Evolutionary conservation across 1,284 basidiomycete species (phyloP).

Genomic region (Porogramme epimiltina): DNA sequence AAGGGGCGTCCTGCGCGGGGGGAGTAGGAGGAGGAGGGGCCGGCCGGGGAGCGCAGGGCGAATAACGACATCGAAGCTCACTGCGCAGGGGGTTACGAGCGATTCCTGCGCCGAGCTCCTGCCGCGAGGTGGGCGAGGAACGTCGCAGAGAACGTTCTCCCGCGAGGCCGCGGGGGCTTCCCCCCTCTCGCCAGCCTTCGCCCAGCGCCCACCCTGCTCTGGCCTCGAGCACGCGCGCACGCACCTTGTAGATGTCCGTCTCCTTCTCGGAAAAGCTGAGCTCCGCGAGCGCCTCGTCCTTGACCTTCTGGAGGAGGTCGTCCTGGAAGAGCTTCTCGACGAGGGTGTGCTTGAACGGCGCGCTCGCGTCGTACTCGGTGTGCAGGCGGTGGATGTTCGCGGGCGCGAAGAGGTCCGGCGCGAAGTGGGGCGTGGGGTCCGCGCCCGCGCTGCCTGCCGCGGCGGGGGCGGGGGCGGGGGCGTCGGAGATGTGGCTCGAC

Average conservation of each 20-base stretch:
- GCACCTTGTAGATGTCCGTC: constrained; percentile 97
- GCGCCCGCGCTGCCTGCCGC: constrained; percentile 2
- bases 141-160: no score
- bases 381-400: constrained; percentile 56
- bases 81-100: no score
- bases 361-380: constrained; percentile 55
- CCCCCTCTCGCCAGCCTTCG: not conserved
- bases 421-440: constrained; percentile 47
- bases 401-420: constrained; percentile 57
- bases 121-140: no score
- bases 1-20: no score
- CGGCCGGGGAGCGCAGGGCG: no score
- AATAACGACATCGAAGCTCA: no score
- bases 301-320: constrained; percentile 75
- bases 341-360: constrained; percentile 86
- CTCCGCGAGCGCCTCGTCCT: constrained; percentile 82
- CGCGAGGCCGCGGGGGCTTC: no score
- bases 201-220: not conserved
- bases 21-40: not conserved
- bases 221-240: constrained; percentile 12
- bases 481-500: constrained; percentile 29
- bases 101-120: no score
- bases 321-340: constrained; percentile 86
- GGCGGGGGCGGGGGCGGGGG: not conserved
- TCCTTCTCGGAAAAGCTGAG: constrained; percentile 96